A percentile compares a stretch with the other conserved stretches of the same genome.
These are phyloP conservation scores for Irpex rosettiformis DNA, from an alignment of 1,284 basidiomycete species.

Conservation along the genomic window DNA sequence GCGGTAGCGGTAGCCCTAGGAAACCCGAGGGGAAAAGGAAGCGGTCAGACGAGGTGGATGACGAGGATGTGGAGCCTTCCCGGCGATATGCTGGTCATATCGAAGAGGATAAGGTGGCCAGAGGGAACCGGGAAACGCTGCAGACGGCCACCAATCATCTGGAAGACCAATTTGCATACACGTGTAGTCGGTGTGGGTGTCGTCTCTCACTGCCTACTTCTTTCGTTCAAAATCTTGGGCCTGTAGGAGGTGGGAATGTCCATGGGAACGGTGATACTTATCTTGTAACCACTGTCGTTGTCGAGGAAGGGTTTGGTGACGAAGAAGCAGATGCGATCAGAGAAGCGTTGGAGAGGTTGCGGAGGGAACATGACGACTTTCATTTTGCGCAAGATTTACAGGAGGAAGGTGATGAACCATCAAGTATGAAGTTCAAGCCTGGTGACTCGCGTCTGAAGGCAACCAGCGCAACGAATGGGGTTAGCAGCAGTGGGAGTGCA, in stretches of 20 bases:
- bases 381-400: slow-evolving; percentile 81
- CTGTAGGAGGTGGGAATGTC: slow-evolving; percentile 9
- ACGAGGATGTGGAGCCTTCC: neutral
- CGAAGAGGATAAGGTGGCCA: neutral
- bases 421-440: neutral
- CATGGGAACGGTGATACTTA: slow-evolving; percentile 20
- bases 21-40: slow-evolving; percentile 19
- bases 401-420: slow-evolving; percentile 17
- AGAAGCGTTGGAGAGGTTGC: slow-evolving; percentile 44
- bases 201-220: slow-evolving; percentile 29
- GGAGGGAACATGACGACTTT: slow-evolving; percentile 80
- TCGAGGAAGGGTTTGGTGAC: neutral
- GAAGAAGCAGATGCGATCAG: slow-evolving; percentile 23
- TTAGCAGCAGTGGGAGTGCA: slow-evolving; percentile 10
- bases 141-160: neutral
- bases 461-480: neutral
- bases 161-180: slow-evolving; percentile 29
- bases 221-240: neutral
- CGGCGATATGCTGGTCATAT: neutral
- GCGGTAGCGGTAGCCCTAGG: slow-evolving; percentile 10
- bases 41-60: slow-evolving; percentile 8
- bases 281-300: slow-evolving; percentile 22
- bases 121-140: neutral
- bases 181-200: slow-evolving; percentile 54
- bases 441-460: slow-evolving; percentile 6